These are phyloP conservation scores for Tausonia pullulans DNA, from an alignment of 1,284 basidiomycete genomes.

Conservation along the genomic window DNA sequence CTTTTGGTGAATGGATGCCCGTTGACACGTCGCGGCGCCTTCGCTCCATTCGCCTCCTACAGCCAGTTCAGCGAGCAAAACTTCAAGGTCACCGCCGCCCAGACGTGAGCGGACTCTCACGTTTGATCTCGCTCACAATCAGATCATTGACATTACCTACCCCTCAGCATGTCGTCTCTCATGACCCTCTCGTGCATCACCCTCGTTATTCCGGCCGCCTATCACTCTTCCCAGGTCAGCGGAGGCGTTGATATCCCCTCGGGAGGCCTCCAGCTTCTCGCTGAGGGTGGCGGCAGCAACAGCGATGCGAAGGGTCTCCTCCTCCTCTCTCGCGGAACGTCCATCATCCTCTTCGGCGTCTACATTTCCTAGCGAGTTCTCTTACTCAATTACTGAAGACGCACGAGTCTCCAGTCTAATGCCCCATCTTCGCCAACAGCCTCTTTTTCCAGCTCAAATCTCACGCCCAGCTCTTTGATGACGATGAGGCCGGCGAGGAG, in stretches of 20 bases:
- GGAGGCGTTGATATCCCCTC: background rate
- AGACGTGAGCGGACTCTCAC: slow-evolving; percentile 48
- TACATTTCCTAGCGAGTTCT: slow-evolving; percentile 54
- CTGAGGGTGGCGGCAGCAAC: background rate
- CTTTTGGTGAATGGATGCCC: background rate
- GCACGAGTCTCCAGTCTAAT: slow-evolving; percentile 11
- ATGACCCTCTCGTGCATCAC: slow-evolving; percentile 85
- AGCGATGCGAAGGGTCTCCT: slow-evolving; percentile 43
- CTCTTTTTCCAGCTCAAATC: slow-evolving; percentile 53
- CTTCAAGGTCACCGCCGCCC: slow-evolving; percentile 73
- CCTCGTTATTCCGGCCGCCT: slow-evolving; percentile 83
- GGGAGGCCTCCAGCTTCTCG: background rate
- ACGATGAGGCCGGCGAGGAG: slow-evolving; percentile 36
- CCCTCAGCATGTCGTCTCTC: slow-evolving; percentile 43
- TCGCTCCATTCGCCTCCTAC: background rate
- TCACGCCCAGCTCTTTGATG: slow-evolving; percentile 42
- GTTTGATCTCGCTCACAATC: slow-evolving; percentile 10
- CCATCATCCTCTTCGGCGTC: slow-evolving; percentile 65
- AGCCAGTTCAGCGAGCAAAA: slow-evolving; percentile 49
- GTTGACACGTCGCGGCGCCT: slow-evolving; percentile 20
- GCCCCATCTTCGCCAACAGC: slow-evolving; percentile 18
- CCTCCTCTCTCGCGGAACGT: slow-evolving; percentile 71
- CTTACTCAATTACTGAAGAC: background rate
- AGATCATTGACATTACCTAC: slow-evolving; percentile 35
- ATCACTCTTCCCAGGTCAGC: slow-evolving; percentile 42